A percentile compares a stretch with the other conserved stretches of the same genome.
Conservation (phyloP, 2,329 filamentous ascomycete genomes). For the Claviceps fusiformis region DNA sequence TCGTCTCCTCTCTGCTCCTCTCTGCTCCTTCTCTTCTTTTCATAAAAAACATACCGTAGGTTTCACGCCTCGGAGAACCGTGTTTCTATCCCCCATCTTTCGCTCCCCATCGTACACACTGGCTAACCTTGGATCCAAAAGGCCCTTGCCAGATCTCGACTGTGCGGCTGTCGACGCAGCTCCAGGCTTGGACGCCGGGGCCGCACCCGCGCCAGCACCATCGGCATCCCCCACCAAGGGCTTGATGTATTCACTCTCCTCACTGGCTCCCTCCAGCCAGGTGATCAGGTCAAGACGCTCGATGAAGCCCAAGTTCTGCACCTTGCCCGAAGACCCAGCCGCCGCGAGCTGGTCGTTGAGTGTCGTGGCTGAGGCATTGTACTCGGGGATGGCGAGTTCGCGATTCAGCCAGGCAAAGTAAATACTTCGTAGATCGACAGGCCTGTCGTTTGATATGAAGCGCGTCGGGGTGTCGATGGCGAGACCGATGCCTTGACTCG, state of each 20-base stretch:
- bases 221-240: constrained; percentile 54
- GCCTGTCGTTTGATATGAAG: constrained; percentile 63
- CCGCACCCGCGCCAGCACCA: constrained; percentile 23
- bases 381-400: constrained; percentile 78
- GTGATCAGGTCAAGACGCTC: constrained; percentile 84
- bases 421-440: constrained; percentile 81
- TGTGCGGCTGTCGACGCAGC: constrained; percentile 29
- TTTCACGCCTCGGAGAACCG: constrained; percentile 72
- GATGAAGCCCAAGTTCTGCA: constrained; percentile 82
- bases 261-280: constrained; percentile 81
- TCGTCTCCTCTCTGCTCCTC: too few species aligned
- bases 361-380: constrained; percentile 69
- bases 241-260: constrained; percentile 88
- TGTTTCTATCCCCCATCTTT: constrained; percentile 86
- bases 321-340: constrained; percentile 47
- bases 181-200: constrained; percentile 21
- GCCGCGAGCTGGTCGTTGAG: constrained; percentile 66
- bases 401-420: constrained; percentile 95
- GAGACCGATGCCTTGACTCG: constrained; percentile 46
- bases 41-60: constrained; percentile 50
- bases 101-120: constrained; percentile 89
- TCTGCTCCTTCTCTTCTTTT: too few species aligned
- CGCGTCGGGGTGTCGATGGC: constrained; percentile 65
- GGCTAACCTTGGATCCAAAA: constrained; percentile 65
- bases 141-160: constrained; percentile 46